Evolutionary conservation across 1,284 basidiomycete species (phyloP).

Genomic region (Ustilago tritici): DNA sequence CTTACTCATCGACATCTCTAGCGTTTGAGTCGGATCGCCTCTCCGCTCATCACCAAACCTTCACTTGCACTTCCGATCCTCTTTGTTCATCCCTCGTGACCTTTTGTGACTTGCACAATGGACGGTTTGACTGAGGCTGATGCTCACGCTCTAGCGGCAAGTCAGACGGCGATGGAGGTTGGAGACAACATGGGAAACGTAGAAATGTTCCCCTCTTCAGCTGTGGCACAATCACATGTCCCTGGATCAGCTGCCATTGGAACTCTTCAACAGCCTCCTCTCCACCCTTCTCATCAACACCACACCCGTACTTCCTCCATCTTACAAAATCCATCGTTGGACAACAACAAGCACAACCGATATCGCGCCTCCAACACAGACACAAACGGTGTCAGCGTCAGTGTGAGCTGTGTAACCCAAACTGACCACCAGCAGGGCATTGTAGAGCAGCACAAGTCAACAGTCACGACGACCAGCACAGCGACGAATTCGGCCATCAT

Average conservation of each 20-base stretch:
- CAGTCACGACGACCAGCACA: constrained; percentile 21
- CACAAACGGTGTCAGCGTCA: constrained; percentile 11
- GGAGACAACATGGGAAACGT: constrained; percentile 13
- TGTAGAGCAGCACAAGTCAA: background rate
- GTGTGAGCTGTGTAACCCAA: background rate
- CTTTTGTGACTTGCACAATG: background rate
- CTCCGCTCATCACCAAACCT: background rate
- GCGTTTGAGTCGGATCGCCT: background rate
- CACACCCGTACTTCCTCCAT: constrained; percentile 5
- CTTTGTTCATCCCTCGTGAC: constrained; percentile 3
- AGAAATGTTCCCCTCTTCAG: constrained; percentile 38
- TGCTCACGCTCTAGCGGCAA: constrained; percentile 9
- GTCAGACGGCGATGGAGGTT: background rate
- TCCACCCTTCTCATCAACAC: constrained; percentile 7
- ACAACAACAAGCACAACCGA: constrained; percentile 15
- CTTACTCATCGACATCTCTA: background rate
- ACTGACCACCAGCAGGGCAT: background rate
- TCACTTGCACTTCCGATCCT: background rate
- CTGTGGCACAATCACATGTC: constrained; percentile 30
- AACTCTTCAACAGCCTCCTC: constrained; percentile 32
- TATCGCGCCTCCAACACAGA: constrained; percentile 9
- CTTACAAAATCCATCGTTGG: constrained; percentile 23
- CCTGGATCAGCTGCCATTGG: constrained; percentile 24
- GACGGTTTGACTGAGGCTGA: background rate
- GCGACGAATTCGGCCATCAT: constrained; percentile 30